Evolutionary conservation across 257 asterid genomes (phyloP), one percentile per base, ranked within the genome.

Genomic region (Fraxinus cuspidata): DNA sequence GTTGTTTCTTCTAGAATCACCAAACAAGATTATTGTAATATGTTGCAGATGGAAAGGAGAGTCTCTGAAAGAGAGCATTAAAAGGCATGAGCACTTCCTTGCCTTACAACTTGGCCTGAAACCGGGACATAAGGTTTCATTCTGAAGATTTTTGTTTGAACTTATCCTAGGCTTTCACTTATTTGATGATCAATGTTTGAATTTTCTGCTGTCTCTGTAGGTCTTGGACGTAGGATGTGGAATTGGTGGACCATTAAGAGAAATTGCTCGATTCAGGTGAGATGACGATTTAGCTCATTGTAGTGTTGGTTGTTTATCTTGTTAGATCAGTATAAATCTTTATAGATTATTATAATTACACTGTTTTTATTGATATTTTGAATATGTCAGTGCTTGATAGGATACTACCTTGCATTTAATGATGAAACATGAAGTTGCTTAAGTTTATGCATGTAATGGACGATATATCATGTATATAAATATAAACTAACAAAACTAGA

Each of bases 221-320:
- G 99, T 92, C 83, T 89, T 95, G 92, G 99, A 95, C 81, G 98
- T 93, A 29, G 99, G 99, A 72, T 95, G 99, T 83, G 99, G 99
- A 83, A 91, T 95, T 81, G 99, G 99, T 42, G 99, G 99, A 11
- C 99, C 99, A 28, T 78, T 95, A 83, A 84, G 98, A 86, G 98
- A 95, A 90, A 95, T 95, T 75, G 92, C 97, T 79, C 93, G 90
- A 51, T 95, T 95, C 90, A 93, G 99, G 98, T 91, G 34, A 83
- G 44, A 67, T 69, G 56, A 80, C 47, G 40, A 70, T 53, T 51
- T 74, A 13, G 53, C 63, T 37, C 49, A 42, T 72, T 81, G 68
- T 32, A 18, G 37, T 77, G 69, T 60, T 37, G 18, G 42, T 58
- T 76, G 63, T 70, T 31, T 51, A 19, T 51, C 18, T 18, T 29